These are phyloP conservation scores for Ganoderma meredithae DNA, from an alignment of 1,284 basidiomycete species.

Conservation along the genomic window DNA sequence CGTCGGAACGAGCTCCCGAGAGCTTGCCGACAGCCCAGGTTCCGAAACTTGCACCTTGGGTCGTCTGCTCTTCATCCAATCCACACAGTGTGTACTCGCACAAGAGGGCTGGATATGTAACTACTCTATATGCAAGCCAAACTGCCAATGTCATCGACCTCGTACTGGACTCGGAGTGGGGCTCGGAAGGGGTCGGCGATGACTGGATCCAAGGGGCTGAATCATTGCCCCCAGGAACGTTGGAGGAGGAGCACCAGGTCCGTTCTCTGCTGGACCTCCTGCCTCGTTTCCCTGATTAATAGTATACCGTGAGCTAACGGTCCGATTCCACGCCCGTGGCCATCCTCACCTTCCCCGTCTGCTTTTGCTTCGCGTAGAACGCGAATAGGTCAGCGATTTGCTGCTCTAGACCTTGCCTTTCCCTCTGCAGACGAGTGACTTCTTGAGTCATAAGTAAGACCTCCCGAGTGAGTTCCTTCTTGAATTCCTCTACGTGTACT, in stretches of 20 bases:
- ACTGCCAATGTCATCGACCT: neutral
- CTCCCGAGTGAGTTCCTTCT: conserved; percentile 78
- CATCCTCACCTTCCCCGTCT: conserved; percentile 34
- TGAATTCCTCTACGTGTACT: conserved; percentile 88
- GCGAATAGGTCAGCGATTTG: conserved; percentile 77
- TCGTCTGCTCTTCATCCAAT: neutral
- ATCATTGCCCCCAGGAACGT: conserved; percentile 23
- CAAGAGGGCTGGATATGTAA: neutral
- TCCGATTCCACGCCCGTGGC: neutral
- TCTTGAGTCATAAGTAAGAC: conserved; percentile 79
- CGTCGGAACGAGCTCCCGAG: neutral
- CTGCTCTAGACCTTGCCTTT: conserved; percentile 76
- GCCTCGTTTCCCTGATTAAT: neutral
- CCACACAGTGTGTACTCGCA: neutral
- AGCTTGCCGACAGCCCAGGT: neutral
- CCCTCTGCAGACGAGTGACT: conserved; percentile 74
- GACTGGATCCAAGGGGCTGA: conserved; percentile 3
- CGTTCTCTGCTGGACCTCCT: neutral
- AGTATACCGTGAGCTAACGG: neutral
- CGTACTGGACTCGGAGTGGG: conserved; percentile 21
- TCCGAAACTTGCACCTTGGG: no score
- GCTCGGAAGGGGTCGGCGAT: conserved; percentile 30
- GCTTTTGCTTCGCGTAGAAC: conserved; percentile 76
- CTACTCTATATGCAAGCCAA: neutral
- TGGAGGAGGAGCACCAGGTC: neutral